Percentiles rank a stretch among this genome's conserved stretches.
Conservation (phyloP, 192 early-diverging fungal genomes). For the Powellomyces hirtus region DNA sequence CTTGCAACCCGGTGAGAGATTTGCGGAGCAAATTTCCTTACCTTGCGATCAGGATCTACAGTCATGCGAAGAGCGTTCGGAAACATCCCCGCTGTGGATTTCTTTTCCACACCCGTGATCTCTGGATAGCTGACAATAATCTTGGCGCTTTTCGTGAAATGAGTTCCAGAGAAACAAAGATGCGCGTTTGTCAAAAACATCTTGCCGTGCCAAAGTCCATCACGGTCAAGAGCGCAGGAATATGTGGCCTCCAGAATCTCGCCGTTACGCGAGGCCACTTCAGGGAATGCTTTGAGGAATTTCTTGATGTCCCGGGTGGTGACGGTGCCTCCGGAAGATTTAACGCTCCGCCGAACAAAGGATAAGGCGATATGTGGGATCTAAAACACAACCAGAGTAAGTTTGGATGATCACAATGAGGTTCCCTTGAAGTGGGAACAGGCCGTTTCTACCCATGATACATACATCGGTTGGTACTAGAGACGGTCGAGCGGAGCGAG, state of each 20-base stretch:
- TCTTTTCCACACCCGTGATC: conserved; percentile 46
- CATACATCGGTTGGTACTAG: too few species aligned
- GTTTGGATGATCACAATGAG: too few species aligned
- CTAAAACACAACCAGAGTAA: too few species aligned
- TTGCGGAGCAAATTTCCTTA: background rate
- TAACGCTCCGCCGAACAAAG: background rate
- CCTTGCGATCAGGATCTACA: conserved; percentile 5
- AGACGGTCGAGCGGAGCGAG: background rate
- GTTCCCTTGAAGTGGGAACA: too few species aligned
- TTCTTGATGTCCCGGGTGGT: conserved; percentile 18
- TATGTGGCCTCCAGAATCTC: conserved; percentile 9
- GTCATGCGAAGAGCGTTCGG: conserved; percentile 50
- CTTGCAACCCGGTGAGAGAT: background rate
- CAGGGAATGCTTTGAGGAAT: conserved; percentile 16
- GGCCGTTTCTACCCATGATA: too few species aligned
- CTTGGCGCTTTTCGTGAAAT: conserved; percentile 47
- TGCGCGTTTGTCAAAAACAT: conserved; percentile 46
- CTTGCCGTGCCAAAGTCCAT: conserved; percentile 58
- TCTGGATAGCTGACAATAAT: conserved; percentile 47
- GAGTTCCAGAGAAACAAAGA: conserved; percentile 54
- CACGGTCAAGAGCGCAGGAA: conserved; percentile 53
- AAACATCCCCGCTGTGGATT: conserved; percentile 51
- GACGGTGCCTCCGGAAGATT: background rate
- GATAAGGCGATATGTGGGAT: background rate
- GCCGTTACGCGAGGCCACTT: conserved; percentile 1